Conservation (phyloP, 176 grass and related monocot genomes). For the Chloris gayana region DNA sequence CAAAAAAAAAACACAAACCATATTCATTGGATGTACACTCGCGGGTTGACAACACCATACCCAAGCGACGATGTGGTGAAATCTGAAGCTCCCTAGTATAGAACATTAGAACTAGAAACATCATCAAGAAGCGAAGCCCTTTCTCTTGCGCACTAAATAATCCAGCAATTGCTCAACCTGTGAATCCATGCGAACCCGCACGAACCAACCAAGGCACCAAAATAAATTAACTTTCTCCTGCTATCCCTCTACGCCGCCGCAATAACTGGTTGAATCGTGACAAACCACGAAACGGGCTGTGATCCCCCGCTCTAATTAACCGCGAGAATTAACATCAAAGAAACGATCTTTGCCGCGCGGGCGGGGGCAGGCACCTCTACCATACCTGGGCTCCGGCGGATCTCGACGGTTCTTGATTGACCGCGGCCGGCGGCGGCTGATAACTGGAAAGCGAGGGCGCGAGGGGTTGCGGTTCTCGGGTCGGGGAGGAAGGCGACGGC, state of each 20-base stretch:
- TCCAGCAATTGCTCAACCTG: neutral
- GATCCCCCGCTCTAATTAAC: neutral
- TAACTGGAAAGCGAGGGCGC: neutral
- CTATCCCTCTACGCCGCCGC: neutral
- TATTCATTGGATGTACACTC: neutral
- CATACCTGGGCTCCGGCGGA: slow-evolving; percentile 32
- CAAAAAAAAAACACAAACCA: neutral
- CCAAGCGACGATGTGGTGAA: neutral
- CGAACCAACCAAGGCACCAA: neutral
- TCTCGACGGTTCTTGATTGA: slow-evolving; percentile 16
- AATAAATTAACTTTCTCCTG: neutral
- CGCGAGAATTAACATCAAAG: slow-evolving; percentile 37
- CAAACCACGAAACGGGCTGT: neutral
- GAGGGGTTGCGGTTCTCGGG: neutral
- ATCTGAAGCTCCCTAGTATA: neutral
- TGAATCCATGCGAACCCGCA: slow-evolving; percentile 17
- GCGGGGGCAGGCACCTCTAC: neutral
- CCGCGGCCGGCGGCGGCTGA: neutral
- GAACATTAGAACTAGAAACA: neutral
- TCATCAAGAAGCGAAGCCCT: slow-evolving; percentile 6
- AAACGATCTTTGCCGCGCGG: slow-evolving; percentile 7
- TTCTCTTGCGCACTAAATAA: neutral
- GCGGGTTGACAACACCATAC: neutral
- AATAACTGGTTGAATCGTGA: too few species aligned
- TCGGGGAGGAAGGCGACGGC: neutral